These are phyloP conservation scores for Pseudogymnoascus sp. DNA, from an alignment of 2,329 filamentous ascomycete species.

Conservation along the genomic window DNA sequence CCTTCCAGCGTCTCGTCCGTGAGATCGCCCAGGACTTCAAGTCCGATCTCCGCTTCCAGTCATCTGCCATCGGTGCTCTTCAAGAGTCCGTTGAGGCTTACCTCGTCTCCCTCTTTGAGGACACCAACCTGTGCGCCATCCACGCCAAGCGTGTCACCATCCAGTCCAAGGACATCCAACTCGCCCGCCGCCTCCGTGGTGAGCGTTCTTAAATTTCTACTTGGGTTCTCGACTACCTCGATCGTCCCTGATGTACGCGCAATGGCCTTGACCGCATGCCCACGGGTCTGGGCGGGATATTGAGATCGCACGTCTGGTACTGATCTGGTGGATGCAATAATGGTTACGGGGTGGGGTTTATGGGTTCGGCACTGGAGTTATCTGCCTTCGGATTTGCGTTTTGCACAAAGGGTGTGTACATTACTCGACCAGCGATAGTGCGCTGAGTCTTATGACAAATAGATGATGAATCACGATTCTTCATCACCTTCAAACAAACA, in stretches of 20 bases:
- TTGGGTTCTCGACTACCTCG: constrained; percentile 9
- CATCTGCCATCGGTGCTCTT: constrained; percentile 90
- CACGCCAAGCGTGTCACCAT: constrained; percentile 99
- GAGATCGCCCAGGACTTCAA: constrained; percentile 97
- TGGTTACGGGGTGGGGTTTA: constrained; percentile 14
- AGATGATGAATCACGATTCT: constrained; percentile 10
- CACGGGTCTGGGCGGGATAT: constrained; percentile 2
- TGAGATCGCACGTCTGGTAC: constrained; percentile 2
- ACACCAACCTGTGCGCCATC: constrained; percentile 97
- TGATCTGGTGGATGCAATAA: constrained; percentile 8
- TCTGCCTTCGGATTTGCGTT: constrained; percentile 14
- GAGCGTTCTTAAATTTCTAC: constrained; percentile 65
- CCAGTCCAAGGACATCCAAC: constrained; percentile 91
- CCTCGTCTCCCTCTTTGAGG: constrained; percentile 95
- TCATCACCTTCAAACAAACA: constrained; percentile 4
- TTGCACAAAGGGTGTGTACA: constrained; percentile 23
- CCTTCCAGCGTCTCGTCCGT: constrained; percentile 94
- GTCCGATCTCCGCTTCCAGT: constrained; percentile 95
- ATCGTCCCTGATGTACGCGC: constrained; percentile 12
- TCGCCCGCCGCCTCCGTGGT: constrained; percentile 88
- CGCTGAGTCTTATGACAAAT: constrained; percentile 23
- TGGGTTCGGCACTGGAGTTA: constrained; percentile 15
- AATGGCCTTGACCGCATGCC: constrained; percentile 11
- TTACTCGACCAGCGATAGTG: constrained; percentile 24
- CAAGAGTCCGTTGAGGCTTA: constrained; percentile 99